Percentiles rank a stretch among this genome's conserved stretches.
Conservation (phyloP, 2,329 filamentous ascomycete species). For the Tolypocladium tropicale region DNA sequence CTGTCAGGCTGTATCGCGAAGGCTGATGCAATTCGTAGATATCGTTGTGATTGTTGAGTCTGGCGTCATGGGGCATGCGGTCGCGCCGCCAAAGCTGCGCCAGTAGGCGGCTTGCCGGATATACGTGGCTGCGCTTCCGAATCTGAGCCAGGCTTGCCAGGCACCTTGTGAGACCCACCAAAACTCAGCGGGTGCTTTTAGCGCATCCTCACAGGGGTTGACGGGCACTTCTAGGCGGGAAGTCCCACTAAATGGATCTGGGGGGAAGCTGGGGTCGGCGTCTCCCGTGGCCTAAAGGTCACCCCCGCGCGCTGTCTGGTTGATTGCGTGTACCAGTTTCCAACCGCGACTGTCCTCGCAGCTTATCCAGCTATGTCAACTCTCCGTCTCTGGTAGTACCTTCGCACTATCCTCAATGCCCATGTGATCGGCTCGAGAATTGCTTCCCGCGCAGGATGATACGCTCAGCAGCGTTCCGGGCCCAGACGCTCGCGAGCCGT, state of each 20-base stretch:
- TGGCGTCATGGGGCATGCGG: background rate
- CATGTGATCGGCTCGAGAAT: background rate
- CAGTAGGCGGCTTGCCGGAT: background rate
- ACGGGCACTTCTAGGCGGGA: constrained; percentile 1
- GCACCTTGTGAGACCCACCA: background rate
- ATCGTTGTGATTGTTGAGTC: background rate
- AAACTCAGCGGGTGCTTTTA: background rate
- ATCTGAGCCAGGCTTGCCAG: background rate
- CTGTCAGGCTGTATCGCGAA: background rate
- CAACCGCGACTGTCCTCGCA: background rate
- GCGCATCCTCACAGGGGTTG: background rate
- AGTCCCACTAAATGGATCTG: constrained; percentile 3
- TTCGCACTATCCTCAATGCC: background rate
- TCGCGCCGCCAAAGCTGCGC: background rate
- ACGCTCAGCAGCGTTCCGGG: constrained; percentile 4
- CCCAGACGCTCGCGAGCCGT: constrained; percentile 3
- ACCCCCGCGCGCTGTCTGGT: background rate
- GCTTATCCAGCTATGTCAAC: background rate
- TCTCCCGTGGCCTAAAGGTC: background rate
- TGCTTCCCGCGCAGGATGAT: constrained; percentile 6
- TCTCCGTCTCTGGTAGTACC: background rate
- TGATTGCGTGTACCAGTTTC: background rate
- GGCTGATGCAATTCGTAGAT: background rate
- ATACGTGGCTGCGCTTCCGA: constrained; percentile 6
- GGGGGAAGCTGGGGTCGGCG: background rate